Evolutionary conservation across 129 eudicot species (phyloP).

Genomic region (Escallonia rubra): DNA sequence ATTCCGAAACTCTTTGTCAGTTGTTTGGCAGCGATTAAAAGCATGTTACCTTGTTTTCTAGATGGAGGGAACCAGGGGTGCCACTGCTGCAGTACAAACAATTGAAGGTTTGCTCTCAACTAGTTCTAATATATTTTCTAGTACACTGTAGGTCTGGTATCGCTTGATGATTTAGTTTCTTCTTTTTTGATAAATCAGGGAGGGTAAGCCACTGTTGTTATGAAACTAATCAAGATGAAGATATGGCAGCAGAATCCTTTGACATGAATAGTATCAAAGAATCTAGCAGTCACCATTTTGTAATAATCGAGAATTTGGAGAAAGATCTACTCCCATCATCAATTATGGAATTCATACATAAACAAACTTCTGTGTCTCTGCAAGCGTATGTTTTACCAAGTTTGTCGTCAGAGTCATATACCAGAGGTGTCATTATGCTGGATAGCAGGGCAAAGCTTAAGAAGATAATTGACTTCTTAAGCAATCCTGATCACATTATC

Average conservation of each 20-base stretch:
- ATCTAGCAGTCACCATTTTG: conserved; percentile 21
- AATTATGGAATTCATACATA: conserved; percentile 43
- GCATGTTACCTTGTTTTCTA: conserved; percentile 23
- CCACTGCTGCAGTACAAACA: neutral
- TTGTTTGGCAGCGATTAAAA: neutral
- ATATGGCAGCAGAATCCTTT: conserved; percentile 38
- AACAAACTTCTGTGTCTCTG: conserved; percentile 41
- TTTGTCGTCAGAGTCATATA: conserved; percentile 30
- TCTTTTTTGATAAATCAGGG: conserved; percentile 18
- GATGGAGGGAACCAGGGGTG: conserved; percentile 15
- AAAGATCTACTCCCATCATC: conserved; percentile 39
- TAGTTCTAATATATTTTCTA: neutral
- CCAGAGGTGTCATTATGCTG: conserved; percentile 56
- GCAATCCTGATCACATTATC: conserved; percentile 49
- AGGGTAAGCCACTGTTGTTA: conserved; percentile 6
- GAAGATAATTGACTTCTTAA: conserved; percentile 41
- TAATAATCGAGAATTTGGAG: conserved; percentile 61
- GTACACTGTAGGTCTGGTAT: neutral
- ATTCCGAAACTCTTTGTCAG: neutral
- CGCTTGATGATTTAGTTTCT: neutral
- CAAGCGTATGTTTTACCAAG: conserved; percentile 54
- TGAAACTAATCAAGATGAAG: conserved; percentile 36
- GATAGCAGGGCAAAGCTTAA: conserved; percentile 31
- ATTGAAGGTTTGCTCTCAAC: conserved; percentile 34
- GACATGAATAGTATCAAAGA: conserved; percentile 8